Base-by-base conservation (phyloP, 2,329 filamentous ascomycete genomes). In the Ophiostoma fasciatum region DNA sequence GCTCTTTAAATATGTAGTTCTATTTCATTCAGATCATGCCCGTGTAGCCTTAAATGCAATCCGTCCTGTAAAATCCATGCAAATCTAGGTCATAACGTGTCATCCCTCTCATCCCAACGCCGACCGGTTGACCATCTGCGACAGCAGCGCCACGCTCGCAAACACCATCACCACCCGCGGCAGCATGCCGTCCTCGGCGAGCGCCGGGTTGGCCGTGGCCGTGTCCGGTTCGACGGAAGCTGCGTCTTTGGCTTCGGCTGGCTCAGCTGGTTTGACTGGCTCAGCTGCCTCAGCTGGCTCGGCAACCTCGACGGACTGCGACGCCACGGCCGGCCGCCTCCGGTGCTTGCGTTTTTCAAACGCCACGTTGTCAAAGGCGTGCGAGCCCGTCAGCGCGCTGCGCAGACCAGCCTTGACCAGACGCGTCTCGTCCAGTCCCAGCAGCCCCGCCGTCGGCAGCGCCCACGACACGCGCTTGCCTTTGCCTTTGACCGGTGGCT, bases 101-200 rank as follows among this genome's bases (percentile, higher is more conserved):
- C n/a, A n/a, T n/a, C n/a, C n/a, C n/a, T n/a, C n/a, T n/a, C n/a
- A n/a, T n/a, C n/a, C n/a, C n/a, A n/a, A 43, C 12, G 32, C 26
- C 18, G 41, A 27, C 31, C 38, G 38, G 28, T 44, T 36, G 7
- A 49, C 40, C 33, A 49, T 41, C 33, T 47, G 44, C 19, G 49
- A 48, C 3, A 48, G 36, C 27, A 51, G 38, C 4, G 46, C 45
- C 43, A 50, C 36, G 19, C 52, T 48, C 4, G 52, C 51, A 41
- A 55, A 45, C 31, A 53, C 28, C 45, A 52, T 45, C 42, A 53
- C 46, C 34, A 56, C 45, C 14, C 46, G 37, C 0, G 50, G 48
- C 21, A 54, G 36, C 38, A 47, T 41, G 7, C 35, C 33, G 31
- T 35, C 33, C 14, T 29, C 31, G 2, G 18, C 29, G 15, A 13